Conservation (phyloP, 176 grass and related monocot genomes). For the Phyllostachys edulis region DNA sequence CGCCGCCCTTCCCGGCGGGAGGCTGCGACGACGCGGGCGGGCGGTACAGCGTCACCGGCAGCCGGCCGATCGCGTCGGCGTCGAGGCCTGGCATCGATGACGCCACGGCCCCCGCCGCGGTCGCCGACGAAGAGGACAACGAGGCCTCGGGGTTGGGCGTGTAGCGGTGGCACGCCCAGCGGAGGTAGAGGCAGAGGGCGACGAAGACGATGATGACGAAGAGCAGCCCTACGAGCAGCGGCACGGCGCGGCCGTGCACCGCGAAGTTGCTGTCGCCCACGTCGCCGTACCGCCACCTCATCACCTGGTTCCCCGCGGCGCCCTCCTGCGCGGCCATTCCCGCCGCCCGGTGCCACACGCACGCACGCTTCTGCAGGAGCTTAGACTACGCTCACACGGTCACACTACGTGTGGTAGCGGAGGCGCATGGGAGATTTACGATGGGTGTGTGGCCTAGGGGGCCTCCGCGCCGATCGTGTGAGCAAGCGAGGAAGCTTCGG, state of each 20-base stretch:
- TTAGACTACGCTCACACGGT: neutral
- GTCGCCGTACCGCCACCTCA: conserved; percentile 50
- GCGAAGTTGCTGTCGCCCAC: conserved; percentile 58
- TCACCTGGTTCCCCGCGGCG: conserved; percentile 29
- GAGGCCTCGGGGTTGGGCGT: conserved; percentile 1
- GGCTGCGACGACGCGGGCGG: neutral
- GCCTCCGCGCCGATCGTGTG: neutral
- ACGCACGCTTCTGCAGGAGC: neutral
- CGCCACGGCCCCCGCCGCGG: neutral
- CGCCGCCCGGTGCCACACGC: neutral
- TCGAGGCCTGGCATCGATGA: conserved; percentile 29
- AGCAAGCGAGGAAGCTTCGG: conserved; percentile 20
- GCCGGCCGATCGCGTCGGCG: conserved; percentile 37
- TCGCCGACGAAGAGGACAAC: neutral
- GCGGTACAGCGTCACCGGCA: conserved; percentile 48
- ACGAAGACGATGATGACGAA: conserved; percentile 27
- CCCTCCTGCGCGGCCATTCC: conserved; percentile 53
- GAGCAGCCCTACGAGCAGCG: conserved; percentile 39
- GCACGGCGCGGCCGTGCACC: conserved; percentile 39
- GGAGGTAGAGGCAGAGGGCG: conserved; percentile 46
- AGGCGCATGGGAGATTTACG: neutral
- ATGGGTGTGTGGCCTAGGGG: neutral
- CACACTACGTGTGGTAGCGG: neutral
- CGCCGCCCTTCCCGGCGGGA: neutral
- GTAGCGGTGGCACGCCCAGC: conserved; percentile 38